A percentile compares a stretch with the other conserved stretches of the same genome.
Conservation (phyloP, 805 yeast species). For the Metschnikowia similis region DNA sequence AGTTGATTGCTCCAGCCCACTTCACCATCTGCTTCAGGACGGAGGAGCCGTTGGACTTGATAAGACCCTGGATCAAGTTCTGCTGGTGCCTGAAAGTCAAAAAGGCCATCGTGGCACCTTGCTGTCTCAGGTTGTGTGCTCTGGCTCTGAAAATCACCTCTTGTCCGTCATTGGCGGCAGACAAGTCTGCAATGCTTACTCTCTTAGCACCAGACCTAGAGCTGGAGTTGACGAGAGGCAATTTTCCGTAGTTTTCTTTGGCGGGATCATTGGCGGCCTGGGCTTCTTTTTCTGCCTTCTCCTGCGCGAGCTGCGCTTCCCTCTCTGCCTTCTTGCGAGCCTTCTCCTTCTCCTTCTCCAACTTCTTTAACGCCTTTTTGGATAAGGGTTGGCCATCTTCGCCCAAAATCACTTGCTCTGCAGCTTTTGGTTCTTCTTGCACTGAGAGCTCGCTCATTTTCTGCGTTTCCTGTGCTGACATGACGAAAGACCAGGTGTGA, state of each 20-base stretch:
- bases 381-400: constrained; percentile 84
- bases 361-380: constrained; percentile 91
- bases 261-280: constrained; percentile 77
- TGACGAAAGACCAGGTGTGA: constrained; percentile 4
- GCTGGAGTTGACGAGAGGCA: constrained; percentile 79
- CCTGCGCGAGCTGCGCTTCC: constrained; percentile 82
- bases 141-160: constrained; percentile 88
- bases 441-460: constrained; percentile 15
- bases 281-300: constrained; percentile 76
- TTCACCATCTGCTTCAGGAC: constrained; percentile 94
- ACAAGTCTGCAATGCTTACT: constrained; percentile 51
- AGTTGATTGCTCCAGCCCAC: constrained; percentile 82
- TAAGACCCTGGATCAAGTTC: constrained; percentile 75
- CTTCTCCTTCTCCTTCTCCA: constrained; percentile 90
- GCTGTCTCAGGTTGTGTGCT: constrained; percentile 88
- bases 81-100: constrained; percentile 94
- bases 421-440: constrained; percentile 16
- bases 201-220: constrained; percentile 65
- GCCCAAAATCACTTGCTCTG: constrained; percentile 39
- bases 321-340: constrained; percentile 89
- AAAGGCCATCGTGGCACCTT: constrained; percentile 92
- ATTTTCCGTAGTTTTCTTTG: constrained; percentile 81
- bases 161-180: constrained; percentile 65
- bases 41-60: constrained; percentile 42
- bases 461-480: constrained; percentile 17